Conservation (phyloP, 2,329 filamentous ascomycete genomes). For the Colletotrichum simmondsii region DNA sequence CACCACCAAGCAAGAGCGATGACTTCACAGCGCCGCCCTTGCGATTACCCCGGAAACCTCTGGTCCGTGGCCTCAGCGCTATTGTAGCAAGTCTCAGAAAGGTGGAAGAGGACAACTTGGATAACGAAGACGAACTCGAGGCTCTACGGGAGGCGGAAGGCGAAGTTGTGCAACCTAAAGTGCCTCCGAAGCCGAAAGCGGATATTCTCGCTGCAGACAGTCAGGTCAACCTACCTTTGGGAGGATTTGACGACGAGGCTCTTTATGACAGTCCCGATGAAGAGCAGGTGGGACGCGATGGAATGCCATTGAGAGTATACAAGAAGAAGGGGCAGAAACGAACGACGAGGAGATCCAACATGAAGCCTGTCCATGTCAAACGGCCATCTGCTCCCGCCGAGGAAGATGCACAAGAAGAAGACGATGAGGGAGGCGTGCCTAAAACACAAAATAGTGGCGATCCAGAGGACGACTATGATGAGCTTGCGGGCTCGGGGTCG, state of each 20-base stretch:
- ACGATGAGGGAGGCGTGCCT: slow-evolving; percentile 46
- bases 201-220: slow-evolving; percentile 57
- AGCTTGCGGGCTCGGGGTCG: slow-evolving; percentile 48
- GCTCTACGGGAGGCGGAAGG: slow-evolving; percentile 77
- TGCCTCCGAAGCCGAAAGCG: slow-evolving; percentile 42
- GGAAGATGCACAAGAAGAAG: slow-evolving; percentile 41
- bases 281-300: slow-evolving; percentile 63
- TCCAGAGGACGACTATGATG: slow-evolving; percentile 40
- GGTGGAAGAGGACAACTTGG: slow-evolving; percentile 73
- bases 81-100: slow-evolving; percentile 78
- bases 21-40: slow-evolving; percentile 61
- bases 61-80: slow-evolving; percentile 78
- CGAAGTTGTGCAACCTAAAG: slow-evolving; percentile 44
- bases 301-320: slow-evolving; percentile 70
- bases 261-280: slow-evolving; percentile 66
- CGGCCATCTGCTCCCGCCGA: slow-evolving; percentile 52
- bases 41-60: slow-evolving; percentile 66
- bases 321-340: slow-evolving; percentile 90
- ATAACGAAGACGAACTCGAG: slow-evolving; percentile 83
- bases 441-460: slow-evolving; percentile 49
- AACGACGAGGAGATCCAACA: slow-evolving; percentile 76
- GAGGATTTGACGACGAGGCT: slow-evolving; percentile 73
- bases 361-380: slow-evolving; percentile 63
- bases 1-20: slow-evolving; percentile 66
- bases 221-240: slow-evolving; percentile 57